Evolutionary conservation across 345 rosid species (phyloP).

Genomic region (Pugionium dolabratum): DNA sequence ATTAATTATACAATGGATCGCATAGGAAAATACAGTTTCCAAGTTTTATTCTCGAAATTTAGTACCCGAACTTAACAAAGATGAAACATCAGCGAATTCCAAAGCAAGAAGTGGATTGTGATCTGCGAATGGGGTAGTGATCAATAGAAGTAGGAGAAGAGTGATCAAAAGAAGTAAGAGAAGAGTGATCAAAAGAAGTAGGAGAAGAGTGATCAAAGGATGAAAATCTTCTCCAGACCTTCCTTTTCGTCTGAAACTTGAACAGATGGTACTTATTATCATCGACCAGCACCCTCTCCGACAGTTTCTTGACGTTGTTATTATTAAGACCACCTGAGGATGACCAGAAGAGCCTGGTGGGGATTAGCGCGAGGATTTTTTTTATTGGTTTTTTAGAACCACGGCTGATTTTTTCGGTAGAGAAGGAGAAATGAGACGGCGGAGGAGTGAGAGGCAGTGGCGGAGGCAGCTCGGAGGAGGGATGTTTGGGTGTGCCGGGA

Average conservation of each 20-base stretch:
- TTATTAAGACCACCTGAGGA: constrained; percentile 12
- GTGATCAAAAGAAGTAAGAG: constrained; percentile 16
- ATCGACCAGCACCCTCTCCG: constrained; percentile 33
- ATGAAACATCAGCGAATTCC: constrained; percentile 22
- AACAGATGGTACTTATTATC: constrained; percentile 32
- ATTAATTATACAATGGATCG: neutral
- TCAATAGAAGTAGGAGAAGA: neutral
- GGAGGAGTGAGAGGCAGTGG: constrained; percentile 42
- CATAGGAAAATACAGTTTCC: neutral
- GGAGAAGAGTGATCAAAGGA: constrained; percentile 27
- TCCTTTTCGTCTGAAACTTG: constrained; percentile 29
- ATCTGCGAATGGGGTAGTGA: constrained; percentile 26
- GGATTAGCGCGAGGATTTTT: constrained; percentile 26
- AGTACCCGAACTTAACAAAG: constrained; percentile 2
- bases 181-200: neutral
- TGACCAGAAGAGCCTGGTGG: constrained; percentile 21
- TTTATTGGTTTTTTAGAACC: constrained; percentile 27
- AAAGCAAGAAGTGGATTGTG: constrained; percentile 32
- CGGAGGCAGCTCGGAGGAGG: constrained; percentile 30
- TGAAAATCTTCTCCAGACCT: constrained; percentile 22
- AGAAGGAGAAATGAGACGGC: constrained; percentile 39
- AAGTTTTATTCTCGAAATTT: constrained; percentile 19
- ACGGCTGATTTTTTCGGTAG: constrained; percentile 21
- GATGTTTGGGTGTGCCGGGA: constrained; percentile 41
- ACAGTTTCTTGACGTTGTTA: constrained; percentile 24